These are phyloP conservation scores for Filobasidium uniguttulatum DNA, from an alignment of 1,284 basidiomycete genomes.

Conservation along the genomic window DNA sequence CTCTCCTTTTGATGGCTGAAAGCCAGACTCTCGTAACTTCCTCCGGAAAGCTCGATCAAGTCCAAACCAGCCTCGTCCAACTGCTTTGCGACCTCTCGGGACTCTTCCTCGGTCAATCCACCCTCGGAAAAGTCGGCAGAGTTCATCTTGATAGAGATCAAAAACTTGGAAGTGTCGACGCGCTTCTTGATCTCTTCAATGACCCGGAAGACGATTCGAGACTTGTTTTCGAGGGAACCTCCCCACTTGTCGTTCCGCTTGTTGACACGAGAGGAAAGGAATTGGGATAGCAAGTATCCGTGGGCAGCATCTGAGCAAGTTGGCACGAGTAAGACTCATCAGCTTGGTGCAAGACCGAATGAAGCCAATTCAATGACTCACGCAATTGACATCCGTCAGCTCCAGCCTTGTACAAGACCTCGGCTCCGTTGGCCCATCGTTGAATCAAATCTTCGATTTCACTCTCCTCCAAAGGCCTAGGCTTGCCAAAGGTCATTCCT, in stretches of 20 bases:
- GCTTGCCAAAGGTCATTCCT: constrained; percentile 30
- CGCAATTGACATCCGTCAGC: constrained; percentile 33
- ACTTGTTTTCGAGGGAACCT: constrained; percentile 36
- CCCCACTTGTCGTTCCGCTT: constrained; percentile 37
- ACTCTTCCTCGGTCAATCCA: constrained; percentile 33
- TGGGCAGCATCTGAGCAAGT: constrained; percentile 20
- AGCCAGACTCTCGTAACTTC: constrained; percentile 37
- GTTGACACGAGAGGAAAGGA: constrained; percentile 32
- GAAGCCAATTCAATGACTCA: background rate
- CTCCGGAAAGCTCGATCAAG: constrained; percentile 40
- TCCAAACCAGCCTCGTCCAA: constrained; percentile 41
- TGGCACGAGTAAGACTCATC: background rate
- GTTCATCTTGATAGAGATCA: constrained; percentile 41
- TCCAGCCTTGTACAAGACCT: constrained; percentile 31
- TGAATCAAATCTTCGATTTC: constrained; percentile 34
- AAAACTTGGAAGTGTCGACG: constrained; percentile 34
- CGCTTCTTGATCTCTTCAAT: constrained; percentile 32
- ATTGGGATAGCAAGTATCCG: constrained; percentile 26
- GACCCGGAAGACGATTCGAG: constrained; percentile 34
- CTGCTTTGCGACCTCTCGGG: constrained; percentile 37
- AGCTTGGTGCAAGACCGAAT: background rate
- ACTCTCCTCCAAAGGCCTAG: constrained; percentile 22
- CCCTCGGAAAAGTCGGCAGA: constrained; percentile 35
- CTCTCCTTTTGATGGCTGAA: constrained; percentile 32
- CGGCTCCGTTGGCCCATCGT: constrained; percentile 34